Evolutionary conservation across 306 rosid genomes (phyloP), one percentile per base, ranked within the genome.

Genomic region (Begonia fuchsioides): DNA sequence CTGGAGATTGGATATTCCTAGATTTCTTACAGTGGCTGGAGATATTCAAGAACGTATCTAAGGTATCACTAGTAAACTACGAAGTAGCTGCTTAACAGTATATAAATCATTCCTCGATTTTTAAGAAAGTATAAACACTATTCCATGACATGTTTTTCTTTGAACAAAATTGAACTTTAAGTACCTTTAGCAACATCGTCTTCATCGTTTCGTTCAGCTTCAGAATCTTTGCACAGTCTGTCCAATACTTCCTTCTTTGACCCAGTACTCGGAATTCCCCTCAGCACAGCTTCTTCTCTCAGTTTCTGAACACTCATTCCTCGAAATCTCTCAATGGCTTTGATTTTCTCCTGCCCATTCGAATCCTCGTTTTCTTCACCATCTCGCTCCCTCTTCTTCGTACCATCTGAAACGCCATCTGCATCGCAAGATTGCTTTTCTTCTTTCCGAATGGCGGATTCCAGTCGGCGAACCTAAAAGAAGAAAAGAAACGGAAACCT

Each of bases 401-500:
- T 50, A 26, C 53, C 62, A 20, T 56, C 47, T 13, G 69, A 44
- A 50, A 55, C 68, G 17, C 17, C 68, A 45, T 13, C 58, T 1
- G 52, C 16, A 26, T 12, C 66, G 1, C 60, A 1, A 13, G 50
- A 13, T 15, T 39, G 51, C 51, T 32, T 52, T 32, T 15, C 59
- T 61, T 78, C 82, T 58, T 68, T 39, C 38, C 72, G 83, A 58
- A 77, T 44, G 32, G 92, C 85, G 1, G 77, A 54, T 52, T 77
- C 70, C 32, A 81, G 77, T 41, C 95, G 68, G 35, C 73, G 74
- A 1, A 90, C 72, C 97, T 84, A 73, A 32, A 26, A 32, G 52
- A 19, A 47, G 51, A 39, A 47, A n/a, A 50, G 8, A 12, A 26
- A 1, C 39, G 3, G 17, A 55, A 12, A 8, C 15, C 6, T 10